Evolutionary conservation across 768 basidiomycete species (phyloP).

Genomic region (Tricholoma hemisulphureum): DNA sequence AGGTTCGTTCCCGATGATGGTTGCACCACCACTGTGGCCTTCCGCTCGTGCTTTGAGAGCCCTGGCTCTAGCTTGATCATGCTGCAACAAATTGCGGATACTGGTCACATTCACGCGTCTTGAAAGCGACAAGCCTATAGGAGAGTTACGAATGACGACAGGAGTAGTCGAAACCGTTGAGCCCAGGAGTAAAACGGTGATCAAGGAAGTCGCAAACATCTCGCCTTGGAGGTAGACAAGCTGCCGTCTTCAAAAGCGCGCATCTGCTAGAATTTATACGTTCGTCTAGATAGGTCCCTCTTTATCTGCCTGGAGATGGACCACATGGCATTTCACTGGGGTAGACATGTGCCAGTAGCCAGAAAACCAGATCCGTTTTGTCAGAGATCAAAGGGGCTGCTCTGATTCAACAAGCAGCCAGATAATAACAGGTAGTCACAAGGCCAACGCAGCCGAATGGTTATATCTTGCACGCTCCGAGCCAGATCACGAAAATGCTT

Average conservation of each 20-base stretch:
- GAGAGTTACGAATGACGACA: conserved; percentile 38
- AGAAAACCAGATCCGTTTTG: too few relatives aligned
- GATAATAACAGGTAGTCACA: not conserved
- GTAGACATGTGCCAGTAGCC: too few relatives aligned
- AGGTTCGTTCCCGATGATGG: conserved; percentile 42
- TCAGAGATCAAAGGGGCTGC: too few relatives aligned
- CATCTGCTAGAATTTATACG: conserved; percentile 9
- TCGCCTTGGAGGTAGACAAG: conserved; percentile 4
- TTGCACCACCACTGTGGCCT: conserved; percentile 33
- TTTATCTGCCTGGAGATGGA: too few relatives aligned
- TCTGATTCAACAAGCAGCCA: not conserved
- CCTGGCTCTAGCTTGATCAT: conserved; percentile 52
- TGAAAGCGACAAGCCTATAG: conserved; percentile 50
- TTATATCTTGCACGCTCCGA: not conserved
- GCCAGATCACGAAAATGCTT: too few relatives aligned
- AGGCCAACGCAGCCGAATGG: not conserved
- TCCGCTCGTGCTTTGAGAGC: conserved; percentile 39
- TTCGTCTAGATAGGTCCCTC: not conserved
- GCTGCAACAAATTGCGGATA: conserved; percentile 44
- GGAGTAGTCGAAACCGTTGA: conserved; percentile 46
- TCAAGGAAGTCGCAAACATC: conserved; percentile 42
- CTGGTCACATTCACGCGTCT: conserved; percentile 52
- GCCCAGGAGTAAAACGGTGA: conserved; percentile 46
- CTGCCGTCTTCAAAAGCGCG: not conserved
- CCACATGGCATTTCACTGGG: too few relatives aligned